Evolutionary conservation across 202 grass and related monocot genomes (phyloP).

Genomic region (Alloteropsis angusta): DNA sequence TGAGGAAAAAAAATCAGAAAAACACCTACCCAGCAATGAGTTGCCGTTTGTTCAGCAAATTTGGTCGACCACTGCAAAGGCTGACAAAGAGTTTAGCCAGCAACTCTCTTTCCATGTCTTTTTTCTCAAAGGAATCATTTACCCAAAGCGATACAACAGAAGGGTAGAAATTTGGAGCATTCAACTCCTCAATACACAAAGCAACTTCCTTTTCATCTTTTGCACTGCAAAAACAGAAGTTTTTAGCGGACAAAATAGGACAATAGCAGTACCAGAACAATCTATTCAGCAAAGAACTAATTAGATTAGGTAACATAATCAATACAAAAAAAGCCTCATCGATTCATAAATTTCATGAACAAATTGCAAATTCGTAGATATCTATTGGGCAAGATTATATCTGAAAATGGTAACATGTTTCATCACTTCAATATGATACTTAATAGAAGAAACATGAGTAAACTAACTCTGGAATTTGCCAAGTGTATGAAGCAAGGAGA

Average conservation of each 20-base stretch:
- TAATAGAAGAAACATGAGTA: neutral
- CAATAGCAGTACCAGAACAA: neutral
- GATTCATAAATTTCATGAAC: neutral
- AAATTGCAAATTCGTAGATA: neutral
- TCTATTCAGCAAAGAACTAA: conserved; percentile 1
- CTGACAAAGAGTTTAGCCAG: conserved; percentile 72
- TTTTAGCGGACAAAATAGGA: conserved; percentile 28
- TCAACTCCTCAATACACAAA: conserved; percentile 90
- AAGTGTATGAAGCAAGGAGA: neutral
- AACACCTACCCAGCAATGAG: conserved; percentile 61
- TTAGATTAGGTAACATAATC: neutral
- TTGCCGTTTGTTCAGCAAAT: conserved; percentile 58
- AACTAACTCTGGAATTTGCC: neutral
- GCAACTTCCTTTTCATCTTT: conserved; percentile 81
- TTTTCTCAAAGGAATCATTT: conserved; percentile 91
- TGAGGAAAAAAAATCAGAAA: neutral
- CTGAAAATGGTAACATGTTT: neutral
- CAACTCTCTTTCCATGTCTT: conserved; percentile 77
- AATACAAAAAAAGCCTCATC: neutral
- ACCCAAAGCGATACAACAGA: conserved; percentile 77
- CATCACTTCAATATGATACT: neutral
- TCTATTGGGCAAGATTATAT: neutral
- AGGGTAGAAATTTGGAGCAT: conserved; percentile 77
- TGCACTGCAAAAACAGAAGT: conserved; percentile 49
- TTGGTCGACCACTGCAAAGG: conserved; percentile 48